Percentiles rank a stretch among this genome's conserved stretches.
Evolutionary conservation across 208 protist species (phyloP).

Genomic region (Acanthamoeba culbertsoni): DNA sequence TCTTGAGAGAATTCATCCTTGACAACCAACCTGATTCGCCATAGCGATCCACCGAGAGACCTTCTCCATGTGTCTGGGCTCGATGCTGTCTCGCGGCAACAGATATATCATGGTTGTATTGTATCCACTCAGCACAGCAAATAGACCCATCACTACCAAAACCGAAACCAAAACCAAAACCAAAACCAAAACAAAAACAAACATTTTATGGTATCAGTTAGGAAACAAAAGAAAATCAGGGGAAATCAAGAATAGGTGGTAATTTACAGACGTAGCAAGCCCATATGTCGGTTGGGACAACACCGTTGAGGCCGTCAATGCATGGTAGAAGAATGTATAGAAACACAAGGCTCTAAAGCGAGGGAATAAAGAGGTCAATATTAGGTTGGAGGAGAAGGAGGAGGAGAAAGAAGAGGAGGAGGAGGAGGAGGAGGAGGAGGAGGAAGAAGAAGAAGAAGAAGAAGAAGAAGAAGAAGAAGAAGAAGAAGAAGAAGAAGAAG

Average conservation of each 20-base stretch:
- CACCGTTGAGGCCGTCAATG: no score
- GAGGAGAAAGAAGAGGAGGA: neutral
- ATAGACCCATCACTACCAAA: neutral
- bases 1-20: no score
- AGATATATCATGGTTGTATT: conserved; percentile 31
- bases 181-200: neutral
- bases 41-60: conserved; percentile 33
- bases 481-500: conserved; percentile 43
- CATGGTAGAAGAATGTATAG: neutral
- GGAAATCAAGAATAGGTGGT: no score
- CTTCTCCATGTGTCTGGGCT: neutral
- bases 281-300: neutral
- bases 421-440: neutral
- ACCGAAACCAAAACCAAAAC: neutral
- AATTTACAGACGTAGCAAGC: neutral
- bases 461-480: conserved; percentile 44
- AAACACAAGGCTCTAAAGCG: neutral
- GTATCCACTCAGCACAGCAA: conserved; percentile 35
- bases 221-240: neutral
- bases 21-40: neutral
- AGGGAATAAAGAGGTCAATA: neutral
- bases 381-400: neutral
- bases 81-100: neutral
- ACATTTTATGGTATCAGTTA: neutral
- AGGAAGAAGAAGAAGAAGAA: conserved; percentile 5